phyloP scores from a whole-genome alignment of 1,284 basidiomycete genomes.

The Boletus sp. region DNA sequence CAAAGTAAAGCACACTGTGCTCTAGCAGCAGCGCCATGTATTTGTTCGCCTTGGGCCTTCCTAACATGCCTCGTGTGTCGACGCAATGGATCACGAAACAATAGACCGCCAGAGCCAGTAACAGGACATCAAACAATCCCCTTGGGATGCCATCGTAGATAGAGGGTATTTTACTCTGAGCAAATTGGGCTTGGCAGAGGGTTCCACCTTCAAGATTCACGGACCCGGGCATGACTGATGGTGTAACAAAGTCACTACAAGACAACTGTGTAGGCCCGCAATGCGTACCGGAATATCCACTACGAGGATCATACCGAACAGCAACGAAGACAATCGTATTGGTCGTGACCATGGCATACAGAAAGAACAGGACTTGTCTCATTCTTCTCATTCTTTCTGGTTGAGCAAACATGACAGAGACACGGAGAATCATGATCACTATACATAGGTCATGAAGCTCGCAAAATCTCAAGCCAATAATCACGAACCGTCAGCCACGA shows the following conservation, averaged over 20 bases:
- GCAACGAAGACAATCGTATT: neutral
- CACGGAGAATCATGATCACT: slow-evolving; percentile 22
- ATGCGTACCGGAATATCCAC: neutral
- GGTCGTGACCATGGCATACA: slow-evolving; percentile 4
- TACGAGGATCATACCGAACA: slow-evolving; percentile 6
- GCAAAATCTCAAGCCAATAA: too few relatives aligned
- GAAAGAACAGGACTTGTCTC: slow-evolving; percentile 1
- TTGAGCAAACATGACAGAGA: slow-evolving; percentile 17
- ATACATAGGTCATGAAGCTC: neutral
- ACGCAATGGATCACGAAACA: slow-evolving; percentile 8
- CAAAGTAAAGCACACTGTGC: slow-evolving; percentile 18
- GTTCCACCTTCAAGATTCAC: neutral
- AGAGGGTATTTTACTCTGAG: neutral
- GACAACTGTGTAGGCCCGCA: neutral
- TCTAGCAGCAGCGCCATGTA: slow-evolving; percentile 15
- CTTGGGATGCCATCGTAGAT: slow-evolving; percentile 9
- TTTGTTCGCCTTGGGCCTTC: slow-evolving; percentile 13
- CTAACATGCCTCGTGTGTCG: slow-evolving; percentile 9
- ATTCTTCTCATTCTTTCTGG: neutral
- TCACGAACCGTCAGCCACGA: slow-evolving; percentile 11
- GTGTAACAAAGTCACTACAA: neutral
- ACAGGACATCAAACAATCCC: slow-evolving; percentile 9
- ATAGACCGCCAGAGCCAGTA: slow-evolving; percentile 14
- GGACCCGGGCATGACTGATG: neutral
- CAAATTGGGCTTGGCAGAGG: neutral